A percentile compares a stretch with the other conserved stretches of the same genome.
Conservation (phyloP, 805 yeast genomes). For the Lipomyces sp. region DNA sequence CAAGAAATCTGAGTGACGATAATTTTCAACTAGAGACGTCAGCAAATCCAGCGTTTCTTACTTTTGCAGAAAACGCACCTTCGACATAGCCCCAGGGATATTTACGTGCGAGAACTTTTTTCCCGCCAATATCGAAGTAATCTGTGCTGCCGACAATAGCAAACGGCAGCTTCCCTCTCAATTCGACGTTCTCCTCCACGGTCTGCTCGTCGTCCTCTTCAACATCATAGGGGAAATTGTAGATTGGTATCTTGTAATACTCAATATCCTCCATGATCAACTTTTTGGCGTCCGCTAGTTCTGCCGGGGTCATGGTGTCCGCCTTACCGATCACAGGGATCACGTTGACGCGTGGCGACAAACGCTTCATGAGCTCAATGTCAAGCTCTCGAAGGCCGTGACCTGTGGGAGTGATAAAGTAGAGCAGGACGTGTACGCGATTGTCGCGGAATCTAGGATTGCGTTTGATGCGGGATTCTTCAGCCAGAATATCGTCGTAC, state of each 20-base stretch:
- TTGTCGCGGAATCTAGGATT: conserved; percentile 73
- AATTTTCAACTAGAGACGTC: conserved; percentile 45
- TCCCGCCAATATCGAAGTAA: conserved; percentile 48
- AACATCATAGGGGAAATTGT: conserved; percentile 72
- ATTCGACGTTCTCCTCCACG: conserved; percentile 45
- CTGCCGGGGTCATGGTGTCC: conserved; percentile 73
- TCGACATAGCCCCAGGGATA: conserved; percentile 73
- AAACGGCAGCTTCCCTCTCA: conserved; percentile 62
- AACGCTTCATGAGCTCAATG: conserved; percentile 66
- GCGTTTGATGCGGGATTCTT: conserved; percentile 75
- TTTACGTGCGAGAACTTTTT: conserved; percentile 54
- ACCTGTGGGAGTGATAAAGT: conserved; percentile 69
- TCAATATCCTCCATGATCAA: conserved; percentile 62
- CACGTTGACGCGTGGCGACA: conserved; percentile 76
- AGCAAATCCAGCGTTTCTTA: background rate
- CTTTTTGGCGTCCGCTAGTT: conserved; percentile 59
- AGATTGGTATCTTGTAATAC: conserved; percentile 64
- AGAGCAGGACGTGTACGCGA: conserved; percentile 76
- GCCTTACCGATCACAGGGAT: conserved; percentile 83
- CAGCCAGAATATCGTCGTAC: conserved; percentile 71
- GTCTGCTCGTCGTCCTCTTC: conserved; percentile 55
- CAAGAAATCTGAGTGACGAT: conserved; percentile 46
- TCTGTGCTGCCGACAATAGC: conserved; percentile 60
- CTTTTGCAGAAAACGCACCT: conserved; percentile 44
- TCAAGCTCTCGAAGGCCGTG: conserved; percentile 70